Evolutionary conservation across 2,329 filamentous ascomycete species (phyloP), one percentile per base, ranked within the genome.

Genomic region (Penicillium sp.): DNA sequence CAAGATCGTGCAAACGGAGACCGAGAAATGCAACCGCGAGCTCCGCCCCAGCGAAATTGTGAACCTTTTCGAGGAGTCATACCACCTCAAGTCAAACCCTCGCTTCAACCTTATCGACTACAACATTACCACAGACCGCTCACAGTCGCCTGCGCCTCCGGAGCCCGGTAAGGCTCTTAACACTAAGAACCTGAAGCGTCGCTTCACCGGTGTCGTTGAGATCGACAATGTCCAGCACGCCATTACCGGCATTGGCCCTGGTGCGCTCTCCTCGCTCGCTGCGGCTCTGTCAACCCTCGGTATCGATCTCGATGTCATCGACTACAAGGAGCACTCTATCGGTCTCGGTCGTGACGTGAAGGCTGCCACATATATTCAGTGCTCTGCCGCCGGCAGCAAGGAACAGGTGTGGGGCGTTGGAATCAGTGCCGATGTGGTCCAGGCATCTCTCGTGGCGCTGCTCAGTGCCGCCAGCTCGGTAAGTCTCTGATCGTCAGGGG

Each of bases 281-380:
- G 86, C 90, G 63, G 92, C 92, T 14, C 80, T 99, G 39, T 83
- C 84, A 62, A 79, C 80, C 14, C 75, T 97, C 30, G 89, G 90
- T 52, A 87, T 97, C 57, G 87, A 95, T 66, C 79, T 97, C 22
- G 92, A 97, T 67, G 90, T 97, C 46, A 83, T 86, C 41, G 90
- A 96, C 71, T 97, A 97, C 79, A 96, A 95, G 78, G 94, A 97
- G 73, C 92, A 97, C 74, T 88, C 92, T 25, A 91, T 97, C 62
- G 90, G 90, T 59, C 79, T 81, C 46, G 90, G 89, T 55, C 83
- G 85, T 51, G 84, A 90, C 55, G 90, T 92, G 60, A 95, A 95
- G 77, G 92, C 92, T n/a, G 92, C 91, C 2, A 90, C 92, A 2
- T 97, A 95, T 69, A 95, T 97, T 58, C 89, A 96, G 72, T 96